These are phyloP conservation scores for Zea luxurians DNA, from an alignment of 176 grass and related monocot species.

Conservation along the genomic window DNA sequence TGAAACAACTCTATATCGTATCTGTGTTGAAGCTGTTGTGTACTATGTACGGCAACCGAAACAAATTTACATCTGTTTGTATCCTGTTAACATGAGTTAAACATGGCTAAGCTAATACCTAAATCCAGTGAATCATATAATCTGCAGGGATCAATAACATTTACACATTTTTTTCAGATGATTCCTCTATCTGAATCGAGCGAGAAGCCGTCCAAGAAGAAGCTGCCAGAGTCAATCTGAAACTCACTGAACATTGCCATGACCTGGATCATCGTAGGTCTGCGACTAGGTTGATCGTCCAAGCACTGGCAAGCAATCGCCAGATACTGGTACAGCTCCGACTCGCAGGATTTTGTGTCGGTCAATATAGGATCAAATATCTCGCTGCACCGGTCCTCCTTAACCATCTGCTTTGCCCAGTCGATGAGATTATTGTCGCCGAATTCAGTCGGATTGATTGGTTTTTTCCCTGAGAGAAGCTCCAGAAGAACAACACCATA, in stretches of 20 bases:
- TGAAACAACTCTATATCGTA: background rate
- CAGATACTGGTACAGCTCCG: constrained; percentile 68
- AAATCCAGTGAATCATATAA: constrained; percentile 44
- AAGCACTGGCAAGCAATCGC: constrained; percentile 85
- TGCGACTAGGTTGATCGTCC: constrained; percentile 63
- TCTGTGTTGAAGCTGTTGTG: constrained; percentile 11
- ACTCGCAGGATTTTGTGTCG: constrained; percentile 45
- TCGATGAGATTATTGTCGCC: constrained; percentile 86
- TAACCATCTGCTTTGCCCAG: constrained; percentile 93
- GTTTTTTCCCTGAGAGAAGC: constrained; percentile 90
- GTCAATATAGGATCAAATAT: constrained; percentile 67
- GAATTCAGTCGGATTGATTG: constrained; percentile 74
- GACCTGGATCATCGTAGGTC: constrained; percentile 96
- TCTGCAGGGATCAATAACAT: constrained; percentile 25
- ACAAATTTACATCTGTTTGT: background rate
- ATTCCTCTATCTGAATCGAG: constrained; percentile 64
- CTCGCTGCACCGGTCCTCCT: constrained; percentile 63
- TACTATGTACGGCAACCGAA: constrained; percentile 33
- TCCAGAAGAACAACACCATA: constrained; percentile 89
- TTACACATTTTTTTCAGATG: constrained; percentile 51
- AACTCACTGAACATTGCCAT: constrained; percentile 97
- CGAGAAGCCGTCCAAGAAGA: constrained; percentile 56
- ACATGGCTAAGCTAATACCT: constrained; percentile 46
- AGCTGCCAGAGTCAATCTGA: constrained; percentile 67
- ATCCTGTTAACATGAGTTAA: constrained; percentile 7